A percentile compares a stretch with the other conserved stretches of the same genome.
Conservation (phyloP, 2,329 filamentous ascomycete species). For the Pleoardoris graminearum region DNA sequence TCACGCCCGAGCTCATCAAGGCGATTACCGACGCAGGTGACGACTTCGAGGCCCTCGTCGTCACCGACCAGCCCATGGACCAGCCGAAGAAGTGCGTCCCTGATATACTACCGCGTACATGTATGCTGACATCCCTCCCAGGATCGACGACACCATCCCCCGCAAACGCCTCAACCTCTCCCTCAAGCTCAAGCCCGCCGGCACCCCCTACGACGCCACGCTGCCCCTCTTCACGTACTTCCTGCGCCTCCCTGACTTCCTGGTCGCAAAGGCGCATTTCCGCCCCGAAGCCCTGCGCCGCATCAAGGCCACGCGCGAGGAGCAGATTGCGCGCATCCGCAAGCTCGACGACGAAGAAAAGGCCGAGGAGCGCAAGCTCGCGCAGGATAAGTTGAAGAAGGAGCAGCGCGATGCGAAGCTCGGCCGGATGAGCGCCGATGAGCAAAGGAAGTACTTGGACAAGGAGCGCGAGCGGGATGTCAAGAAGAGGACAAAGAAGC, state of each 20-base stretch:
- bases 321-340: constrained; percentile 76
- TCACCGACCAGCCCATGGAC: constrained; percentile 86
- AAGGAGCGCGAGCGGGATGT: constrained; percentile 85
- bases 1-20: constrained; percentile 84
- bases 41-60: constrained; percentile 79
- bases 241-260: constrained; percentile 79
- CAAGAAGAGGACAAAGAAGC: constrained; percentile 68
- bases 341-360: constrained; percentile 75
- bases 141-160: constrained; percentile 78
- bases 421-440: constrained; percentile 67
- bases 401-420: constrained; percentile 74
- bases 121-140: constrained; percentile 42
- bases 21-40: constrained; percentile 76
- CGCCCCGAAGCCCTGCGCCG: constrained; percentile 85
- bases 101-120: background rate
- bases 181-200: constrained; percentile 63
- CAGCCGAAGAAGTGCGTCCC: constrained; percentile 76
- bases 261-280: constrained; percentile 79
- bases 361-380: constrained; percentile 61
- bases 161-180: constrained; percentile 86
- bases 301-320: constrained; percentile 77
- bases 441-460: constrained; percentile 65
- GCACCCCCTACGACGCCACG: constrained; percentile 62
- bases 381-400: constrained; percentile 68
- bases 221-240: constrained; percentile 79